A percentile compares a stretch with the other conserved stretches of the same genome.
These are phyloP conservation scores for Monosporozyma yasuniensis DNA, from an alignment of 805 yeast genomes.

Conservation along the genomic window DNA sequence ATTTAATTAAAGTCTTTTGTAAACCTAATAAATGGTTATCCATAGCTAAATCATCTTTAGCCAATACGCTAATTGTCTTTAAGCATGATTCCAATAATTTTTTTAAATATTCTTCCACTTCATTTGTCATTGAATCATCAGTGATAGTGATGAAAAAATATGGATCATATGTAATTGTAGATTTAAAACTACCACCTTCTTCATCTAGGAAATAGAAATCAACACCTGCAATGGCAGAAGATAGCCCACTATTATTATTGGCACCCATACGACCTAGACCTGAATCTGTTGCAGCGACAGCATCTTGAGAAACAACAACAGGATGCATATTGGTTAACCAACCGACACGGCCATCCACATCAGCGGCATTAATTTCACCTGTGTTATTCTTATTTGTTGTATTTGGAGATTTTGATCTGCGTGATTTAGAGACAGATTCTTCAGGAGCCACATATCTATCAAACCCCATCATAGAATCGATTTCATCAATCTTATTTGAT, in stretches of 20 bases:
- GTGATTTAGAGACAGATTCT: slow-evolving; percentile 3
- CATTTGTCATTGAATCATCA: slow-evolving; percentile 37
- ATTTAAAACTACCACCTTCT: slow-evolving; percentile 93
- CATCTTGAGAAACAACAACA: slow-evolving; percentile 52
- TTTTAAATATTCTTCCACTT: slow-evolving; percentile 77
- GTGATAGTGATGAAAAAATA: slow-evolving; percentile 67
- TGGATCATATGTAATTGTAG: slow-evolving; percentile 76
- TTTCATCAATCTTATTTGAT: slow-evolving; percentile 51
- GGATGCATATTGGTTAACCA: slow-evolving; percentile 96
- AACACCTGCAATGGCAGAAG: slow-evolving; percentile 68
- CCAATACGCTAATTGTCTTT: slow-evolving; percentile 45
- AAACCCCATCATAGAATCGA: slow-evolving; percentile 85
- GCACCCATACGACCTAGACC: slow-evolving; percentile 8
- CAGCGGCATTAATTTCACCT: slow-evolving; percentile 12
- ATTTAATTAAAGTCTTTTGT: slow-evolving; percentile 50
- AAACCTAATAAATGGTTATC: slow-evolving; percentile 85
- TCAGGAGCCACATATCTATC: slow-evolving; percentile 62
- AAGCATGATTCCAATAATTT: slow-evolving; percentile 56
- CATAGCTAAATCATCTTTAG: slow-evolving; percentile 70
- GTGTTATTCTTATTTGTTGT: neutral
- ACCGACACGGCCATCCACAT: slow-evolving; percentile 40
- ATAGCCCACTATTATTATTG: slow-evolving; percentile 1
- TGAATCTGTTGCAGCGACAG: slow-evolving; percentile 1
- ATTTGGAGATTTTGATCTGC: neutral
- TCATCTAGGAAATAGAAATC: slow-evolving; percentile 92